Evolutionary conservation across 768 basidiomycete genomes (phyloP), one percentile per base, ranked within the genome.

Genomic region (Gautieria morchelliformis): DNA sequence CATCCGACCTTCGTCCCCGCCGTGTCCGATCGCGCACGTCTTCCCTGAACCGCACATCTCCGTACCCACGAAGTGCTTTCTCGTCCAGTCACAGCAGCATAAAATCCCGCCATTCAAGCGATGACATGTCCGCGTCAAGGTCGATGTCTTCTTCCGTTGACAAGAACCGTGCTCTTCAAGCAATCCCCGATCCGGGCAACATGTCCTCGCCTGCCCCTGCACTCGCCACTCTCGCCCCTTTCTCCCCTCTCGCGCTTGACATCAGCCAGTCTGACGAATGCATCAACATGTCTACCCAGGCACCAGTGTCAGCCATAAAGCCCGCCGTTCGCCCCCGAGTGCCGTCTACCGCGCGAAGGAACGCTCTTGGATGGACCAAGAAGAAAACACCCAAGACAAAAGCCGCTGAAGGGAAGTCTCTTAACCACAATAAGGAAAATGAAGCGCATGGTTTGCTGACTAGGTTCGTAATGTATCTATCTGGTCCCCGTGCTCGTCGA

Each of bases 1-100:
- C 89, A 0, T 82, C 81, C 0, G 86, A 89, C 51, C 75, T 88
- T 19, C 79, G 82, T 6, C 76, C 77, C 24, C 81, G 75, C 52
- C 82, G 84, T 17, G 66, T 77, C 46, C 78, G 85, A 37, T 85
- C 84, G 1, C 78, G 87, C 14, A 87, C 83, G 0, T 76, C 79
- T 30, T 89, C 88, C 27, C 12, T 50, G 33, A 39, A 47, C 27
- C 76, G 89, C 17, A 74, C 85, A 0, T 85, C 85, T 5, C 89
- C 88, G 0, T 90, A 91, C 60, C 85, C 87, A 37, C 69, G 75
- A 52, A 63, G 72, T 15, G 76, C 24, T 19, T 19, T 37, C 19
- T 57, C 56, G 11, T 30, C 56, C 42, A 41, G 22, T 30, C 22
- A 19, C 15, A 40, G 83, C 14, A 64, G 72, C 11, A 68, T 71